Evolutionary conservation across 2,329 filamentous ascomycete genomes (phyloP).

Genomic region (Curvularia eragrostidis): DNA sequence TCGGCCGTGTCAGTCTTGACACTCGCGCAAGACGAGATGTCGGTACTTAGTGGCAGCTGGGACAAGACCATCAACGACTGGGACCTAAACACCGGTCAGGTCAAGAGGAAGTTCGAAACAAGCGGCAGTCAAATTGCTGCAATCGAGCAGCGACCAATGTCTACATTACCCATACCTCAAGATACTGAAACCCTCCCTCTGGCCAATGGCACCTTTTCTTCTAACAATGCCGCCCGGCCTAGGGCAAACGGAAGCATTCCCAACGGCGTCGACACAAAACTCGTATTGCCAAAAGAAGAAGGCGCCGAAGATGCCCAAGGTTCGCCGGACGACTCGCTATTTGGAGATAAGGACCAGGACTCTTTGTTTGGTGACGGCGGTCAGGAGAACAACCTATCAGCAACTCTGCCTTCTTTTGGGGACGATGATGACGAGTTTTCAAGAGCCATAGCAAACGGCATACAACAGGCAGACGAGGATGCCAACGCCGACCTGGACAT

Average conservation of each 20-base stretch:
- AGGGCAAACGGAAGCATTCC: slow-evolving; percentile 61
- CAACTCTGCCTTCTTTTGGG: slow-evolving; percentile 64
- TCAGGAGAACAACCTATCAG: slow-evolving; percentile 46
- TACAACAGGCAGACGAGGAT: slow-evolving; percentile 55
- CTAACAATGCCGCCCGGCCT: slow-evolving; percentile 71
- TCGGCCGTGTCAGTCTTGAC: slow-evolving; percentile 90
- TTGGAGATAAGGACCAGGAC: slow-evolving; percentile 74
- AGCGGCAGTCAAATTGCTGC: slow-evolving; percentile 85
- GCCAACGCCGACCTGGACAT: slow-evolving; percentile 53
- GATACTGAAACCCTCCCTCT: slow-evolving; percentile 65
- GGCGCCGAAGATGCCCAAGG: slow-evolving; percentile 65
- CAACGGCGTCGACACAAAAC: slow-evolving; percentile 47
- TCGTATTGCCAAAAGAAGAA: slow-evolving; percentile 33
- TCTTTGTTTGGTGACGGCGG: slow-evolving; percentile 88
- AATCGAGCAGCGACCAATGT: slow-evolving; percentile 82
- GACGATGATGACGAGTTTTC: slow-evolving; percentile 87
- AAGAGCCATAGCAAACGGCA: slow-evolving; percentile 68
- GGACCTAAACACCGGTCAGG: slow-evolving; percentile 87
- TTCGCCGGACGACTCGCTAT: slow-evolving; percentile 79
- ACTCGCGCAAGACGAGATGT: slow-evolving; percentile 82
- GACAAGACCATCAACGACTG: slow-evolving; percentile 94
- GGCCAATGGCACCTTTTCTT: slow-evolving; percentile 72
- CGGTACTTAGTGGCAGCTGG: slow-evolving; percentile 91
- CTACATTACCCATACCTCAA: slow-evolving; percentile 75
- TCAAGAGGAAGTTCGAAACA: slow-evolving; percentile 76